These are phyloP conservation scores for Capsaspora owczarzaki DNA, from an alignment of 78 protist genomes.

Conservation along the genomic window DNA sequence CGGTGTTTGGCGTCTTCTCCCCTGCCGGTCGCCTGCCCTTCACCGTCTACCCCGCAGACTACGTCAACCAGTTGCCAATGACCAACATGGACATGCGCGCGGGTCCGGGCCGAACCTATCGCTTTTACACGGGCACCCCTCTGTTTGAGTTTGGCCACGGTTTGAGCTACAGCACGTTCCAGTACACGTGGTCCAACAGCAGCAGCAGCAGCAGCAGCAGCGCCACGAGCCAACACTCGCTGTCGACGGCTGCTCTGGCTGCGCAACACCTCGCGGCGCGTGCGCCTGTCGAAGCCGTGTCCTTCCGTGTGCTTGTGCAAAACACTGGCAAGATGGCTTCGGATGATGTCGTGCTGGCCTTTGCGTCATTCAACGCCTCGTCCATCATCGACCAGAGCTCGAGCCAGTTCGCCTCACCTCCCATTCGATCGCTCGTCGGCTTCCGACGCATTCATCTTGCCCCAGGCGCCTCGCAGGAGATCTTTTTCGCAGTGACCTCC, in stretches of 20 bases:
- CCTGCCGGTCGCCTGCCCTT: neutral
- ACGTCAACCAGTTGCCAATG: neutral
- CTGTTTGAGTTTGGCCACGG: conserved; percentile 13
- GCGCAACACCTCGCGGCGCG: neutral
- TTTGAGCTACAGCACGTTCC: conserved; percentile 14
- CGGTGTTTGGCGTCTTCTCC: neutral
- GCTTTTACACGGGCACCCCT: conserved; percentile 5
- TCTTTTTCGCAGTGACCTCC: too few relatives aligned
- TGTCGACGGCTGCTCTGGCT: neutral
- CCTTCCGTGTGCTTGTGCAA: neutral
- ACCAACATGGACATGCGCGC: conserved; percentile 11
- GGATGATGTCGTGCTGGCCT: neutral
- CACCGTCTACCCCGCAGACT: conserved; percentile 20
- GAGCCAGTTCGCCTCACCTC: too few relatives aligned
- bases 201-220: too few relatives aligned
- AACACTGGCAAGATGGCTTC: neutral
- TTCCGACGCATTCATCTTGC: too few relatives aligned
- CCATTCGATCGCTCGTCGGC: too few relatives aligned
- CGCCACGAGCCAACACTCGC: neutral
- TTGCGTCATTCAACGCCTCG: too few relatives aligned
- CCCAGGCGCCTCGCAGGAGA: too few relatives aligned
- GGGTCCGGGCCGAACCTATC: conserved; percentile 18
- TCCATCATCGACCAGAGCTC: too few relatives aligned
- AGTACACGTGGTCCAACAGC: neutral
- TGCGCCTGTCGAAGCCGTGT: neutral